These are phyloP conservation scores for Ilyonectria destructans DNA, from an alignment of 2,329 filamentous ascomycete species.

Conservation along the genomic window DNA sequence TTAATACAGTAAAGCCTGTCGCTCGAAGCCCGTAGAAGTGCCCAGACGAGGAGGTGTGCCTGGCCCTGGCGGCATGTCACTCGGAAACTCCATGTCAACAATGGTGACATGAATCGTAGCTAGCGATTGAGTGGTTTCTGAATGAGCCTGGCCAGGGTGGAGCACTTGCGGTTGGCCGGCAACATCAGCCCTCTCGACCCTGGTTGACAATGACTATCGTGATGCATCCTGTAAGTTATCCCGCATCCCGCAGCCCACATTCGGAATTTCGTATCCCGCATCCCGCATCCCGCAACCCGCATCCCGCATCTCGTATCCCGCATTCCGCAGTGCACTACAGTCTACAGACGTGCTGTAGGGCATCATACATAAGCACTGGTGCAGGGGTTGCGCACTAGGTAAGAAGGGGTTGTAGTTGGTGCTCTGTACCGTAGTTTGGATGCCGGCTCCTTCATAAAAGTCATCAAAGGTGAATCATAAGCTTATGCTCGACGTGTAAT, in stretches of 20 bases:
- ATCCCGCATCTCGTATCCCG: no score
- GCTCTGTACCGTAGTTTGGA: background rate
- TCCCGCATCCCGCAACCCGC: no score
- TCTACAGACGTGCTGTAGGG: background rate
- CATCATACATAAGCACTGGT: background rate
- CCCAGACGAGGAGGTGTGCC: no score
- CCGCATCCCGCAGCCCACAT: background rate
- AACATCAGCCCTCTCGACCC: background rate
- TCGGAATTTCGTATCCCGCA: no score
- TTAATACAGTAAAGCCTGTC: background rate
- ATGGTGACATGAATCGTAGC: background rate
- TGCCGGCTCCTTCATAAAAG: background rate
- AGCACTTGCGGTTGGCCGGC: background rate
- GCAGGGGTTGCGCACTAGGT: background rate
- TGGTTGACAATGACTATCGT: background rate
- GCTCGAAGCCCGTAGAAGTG: no score
- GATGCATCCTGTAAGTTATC: background rate
- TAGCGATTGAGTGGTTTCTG: background rate
- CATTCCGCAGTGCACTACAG: background rate
- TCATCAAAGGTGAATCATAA: background rate
- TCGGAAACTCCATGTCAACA: background rate
- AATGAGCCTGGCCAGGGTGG: background rate
- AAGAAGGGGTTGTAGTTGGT: background rate
- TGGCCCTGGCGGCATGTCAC: background rate
- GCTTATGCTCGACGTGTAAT: background rate